Percentiles rank a stretch among this genome's conserved stretches.
Conservation (phyloP, 768 basidiomycete species). For the Xanthoconium stramineum region DNA sequence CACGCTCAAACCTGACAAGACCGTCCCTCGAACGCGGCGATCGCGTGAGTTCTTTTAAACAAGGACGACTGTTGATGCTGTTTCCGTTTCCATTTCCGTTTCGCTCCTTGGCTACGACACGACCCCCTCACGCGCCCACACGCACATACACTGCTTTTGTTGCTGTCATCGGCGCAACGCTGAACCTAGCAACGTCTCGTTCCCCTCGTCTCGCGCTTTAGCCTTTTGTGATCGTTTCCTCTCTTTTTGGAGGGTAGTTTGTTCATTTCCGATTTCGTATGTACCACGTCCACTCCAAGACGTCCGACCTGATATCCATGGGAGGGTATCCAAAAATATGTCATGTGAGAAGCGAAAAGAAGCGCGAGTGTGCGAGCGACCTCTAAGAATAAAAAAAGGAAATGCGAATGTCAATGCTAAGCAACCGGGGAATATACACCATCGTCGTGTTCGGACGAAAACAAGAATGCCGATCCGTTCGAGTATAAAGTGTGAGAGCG, state of each 20-base stretch:
- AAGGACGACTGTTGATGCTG: background rate
- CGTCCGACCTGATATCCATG: slow-evolving; percentile 1
- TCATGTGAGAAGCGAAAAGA: background rate
- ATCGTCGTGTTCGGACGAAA: background rate
- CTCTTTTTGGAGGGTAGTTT: slow-evolving; percentile 10
- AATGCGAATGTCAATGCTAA: background rate
- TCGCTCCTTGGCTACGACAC: too few relatives aligned
- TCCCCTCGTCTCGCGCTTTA: background rate
- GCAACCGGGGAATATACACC: background rate
- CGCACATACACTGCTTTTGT: background rate
- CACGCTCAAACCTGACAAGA: slow-evolving; percentile 60
- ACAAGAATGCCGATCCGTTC: background rate
- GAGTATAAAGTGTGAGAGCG: background rate
- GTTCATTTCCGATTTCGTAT: slow-evolving; percentile 13
- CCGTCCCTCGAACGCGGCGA: slow-evolving; percentile 41
- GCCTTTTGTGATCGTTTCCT: background rate
- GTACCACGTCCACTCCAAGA: slow-evolving; percentile 7
- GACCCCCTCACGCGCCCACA: too few relatives aligned
- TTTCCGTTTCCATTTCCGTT: background rate
- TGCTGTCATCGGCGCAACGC: background rate
- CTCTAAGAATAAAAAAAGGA: background rate
- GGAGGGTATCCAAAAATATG: slow-evolving; percentile 15
- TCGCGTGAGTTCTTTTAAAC: slow-evolving; percentile 35
- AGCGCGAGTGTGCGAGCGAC: background rate
- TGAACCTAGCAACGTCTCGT: background rate